Conservation (phyloP, 129 eudicot species). For the Erigeron canadensis region DNA sequence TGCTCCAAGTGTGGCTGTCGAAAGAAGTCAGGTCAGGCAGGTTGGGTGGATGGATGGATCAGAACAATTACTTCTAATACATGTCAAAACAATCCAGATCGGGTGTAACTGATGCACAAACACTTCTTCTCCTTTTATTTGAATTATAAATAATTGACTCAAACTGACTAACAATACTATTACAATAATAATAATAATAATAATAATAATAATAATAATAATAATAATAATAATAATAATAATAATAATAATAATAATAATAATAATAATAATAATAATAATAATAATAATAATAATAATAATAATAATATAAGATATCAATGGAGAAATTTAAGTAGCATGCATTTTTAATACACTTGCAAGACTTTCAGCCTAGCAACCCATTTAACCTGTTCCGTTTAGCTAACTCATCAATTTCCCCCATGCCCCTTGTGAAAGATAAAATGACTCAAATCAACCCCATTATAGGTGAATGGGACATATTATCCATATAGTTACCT, state of each 20-base stretch:
- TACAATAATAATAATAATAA: too few relatives aligned
- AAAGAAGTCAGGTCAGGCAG: neutral
- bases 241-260: too few relatives aligned
- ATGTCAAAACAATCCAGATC: neutral
- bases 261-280: too few relatives aligned
- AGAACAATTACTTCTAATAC: too few relatives aligned
- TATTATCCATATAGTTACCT: slow-evolving; percentile 44
- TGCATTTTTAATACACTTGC: neutral
- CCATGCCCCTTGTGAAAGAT: neutral
- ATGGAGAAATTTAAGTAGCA: too few relatives aligned
- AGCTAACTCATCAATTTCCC: neutral
- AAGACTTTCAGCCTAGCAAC: neutral
- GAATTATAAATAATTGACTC: neutral
- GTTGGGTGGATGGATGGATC: neutral
- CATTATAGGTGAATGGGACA: neutral
- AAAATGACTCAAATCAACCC: neutral
- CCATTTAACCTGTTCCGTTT: neutral
- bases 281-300: too few relatives aligned
- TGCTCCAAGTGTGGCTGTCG: slow-evolving; percentile 72
- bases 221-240: too few relatives aligned
- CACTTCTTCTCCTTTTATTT: neutral
- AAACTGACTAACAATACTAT: too few relatives aligned
- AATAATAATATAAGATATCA: too few relatives aligned
- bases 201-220: too few relatives aligned
- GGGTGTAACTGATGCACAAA: neutral